These are phyloP conservation scores for Aspergillus conjunctus DNA, from an alignment of 495 filamentous ascomycete genomes.

Conservation along the genomic window DNA sequence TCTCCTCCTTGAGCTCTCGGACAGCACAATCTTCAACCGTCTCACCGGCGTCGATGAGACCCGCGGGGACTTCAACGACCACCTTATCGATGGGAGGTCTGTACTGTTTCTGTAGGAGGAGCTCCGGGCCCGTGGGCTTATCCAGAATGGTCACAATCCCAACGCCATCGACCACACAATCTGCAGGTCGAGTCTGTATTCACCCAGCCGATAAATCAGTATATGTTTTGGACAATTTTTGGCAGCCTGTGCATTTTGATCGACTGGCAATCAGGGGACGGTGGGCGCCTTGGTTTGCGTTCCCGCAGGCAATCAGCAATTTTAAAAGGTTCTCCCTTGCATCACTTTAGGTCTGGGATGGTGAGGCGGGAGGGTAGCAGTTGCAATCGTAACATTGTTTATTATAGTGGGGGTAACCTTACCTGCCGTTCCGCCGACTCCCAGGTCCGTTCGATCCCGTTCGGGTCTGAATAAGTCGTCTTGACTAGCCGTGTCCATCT, in stretches of 20 bases:
- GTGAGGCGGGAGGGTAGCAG: not conserved
- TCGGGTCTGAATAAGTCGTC: constrained; percentile 72
- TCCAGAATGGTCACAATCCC: constrained; percentile 87
- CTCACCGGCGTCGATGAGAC: constrained; percentile 81
- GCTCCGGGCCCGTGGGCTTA: constrained; percentile 67
- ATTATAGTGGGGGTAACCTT: constrained; percentile 19
- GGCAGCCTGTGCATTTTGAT: not conserved
- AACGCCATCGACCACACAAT: constrained; percentile 79
- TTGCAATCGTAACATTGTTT: not conserved
- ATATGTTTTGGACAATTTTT: constrained; percentile 7
- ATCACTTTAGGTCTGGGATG: not conserved
- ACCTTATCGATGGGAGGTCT: constrained; percentile 79
- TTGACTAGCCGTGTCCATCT: constrained; percentile 73
- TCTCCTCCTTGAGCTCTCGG: constrained; percentile 92
- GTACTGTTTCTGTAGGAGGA: constrained; percentile 87
- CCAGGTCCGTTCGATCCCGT: constrained; percentile 71
- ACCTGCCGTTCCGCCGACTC: constrained; percentile 75
- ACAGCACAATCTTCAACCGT: constrained; percentile 77
- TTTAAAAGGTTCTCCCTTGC: not conserved
- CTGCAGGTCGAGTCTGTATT: constrained; percentile 61
- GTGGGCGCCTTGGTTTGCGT: not conserved
- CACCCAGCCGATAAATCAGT: constrained; percentile 5
- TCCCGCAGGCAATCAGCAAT: not conserved
- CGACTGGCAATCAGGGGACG: not conserved
- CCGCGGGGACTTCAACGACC: constrained; percentile 83